A percentile compares a stretch with the other conserved stretches of the same genome.
Evolutionary conservation across 495 filamentous ascomycete species (phyloP).

Genomic region (Xanthoparmelia taractica): DNA sequence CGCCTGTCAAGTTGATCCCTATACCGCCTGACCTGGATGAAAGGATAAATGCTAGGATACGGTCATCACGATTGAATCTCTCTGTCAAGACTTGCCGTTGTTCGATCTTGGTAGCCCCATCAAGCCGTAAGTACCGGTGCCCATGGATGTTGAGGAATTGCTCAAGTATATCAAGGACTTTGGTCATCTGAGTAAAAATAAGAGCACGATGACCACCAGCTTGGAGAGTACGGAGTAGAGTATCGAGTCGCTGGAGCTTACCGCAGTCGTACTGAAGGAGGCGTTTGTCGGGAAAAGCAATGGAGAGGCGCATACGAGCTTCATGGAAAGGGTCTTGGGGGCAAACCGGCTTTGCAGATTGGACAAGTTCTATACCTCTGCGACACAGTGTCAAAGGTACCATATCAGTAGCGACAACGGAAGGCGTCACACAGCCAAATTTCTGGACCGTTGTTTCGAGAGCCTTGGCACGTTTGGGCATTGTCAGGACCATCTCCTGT

Average conservation of each 20-base stretch:
- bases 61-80: slow-evolving; percentile 89
- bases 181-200: slow-evolving; percentile 99
- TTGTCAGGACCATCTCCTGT: slow-evolving; percentile 60
- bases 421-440: slow-evolving; percentile 86
- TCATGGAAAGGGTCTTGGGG: slow-evolving; percentile 85
- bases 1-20: slow-evolving; percentile 93
- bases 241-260: slow-evolving; percentile 86
- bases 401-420: slow-evolving; percentile 73
- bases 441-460: slow-evolving; percentile 72
- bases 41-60: slow-evolving; percentile 90
- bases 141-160: slow-evolving; percentile 98
- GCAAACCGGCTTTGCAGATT: slow-evolving; percentile 45
- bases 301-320: slow-evolving; percentile 81
- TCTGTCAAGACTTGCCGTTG: slow-evolving; percentile 93
- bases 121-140: slow-evolving; percentile 90
- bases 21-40: slow-evolving; percentile 91
- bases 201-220: slow-evolving; percentile 84
- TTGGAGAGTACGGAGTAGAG: slow-evolving; percentile 78
- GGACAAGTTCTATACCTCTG: slow-evolving; percentile 52
- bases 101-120: slow-evolving; percentile 90
- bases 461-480: slow-evolving; percentile 60
- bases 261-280: slow-evolving; percentile 97
- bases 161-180: slow-evolving; percentile 94
- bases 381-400: slow-evolving; percentile 44
- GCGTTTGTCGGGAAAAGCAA: slow-evolving; percentile 94